Evolutionary conservation across 2,329 filamentous ascomycete genomes (phyloP).

Genomic region (Diaporthe citrichinensis): DNA sequence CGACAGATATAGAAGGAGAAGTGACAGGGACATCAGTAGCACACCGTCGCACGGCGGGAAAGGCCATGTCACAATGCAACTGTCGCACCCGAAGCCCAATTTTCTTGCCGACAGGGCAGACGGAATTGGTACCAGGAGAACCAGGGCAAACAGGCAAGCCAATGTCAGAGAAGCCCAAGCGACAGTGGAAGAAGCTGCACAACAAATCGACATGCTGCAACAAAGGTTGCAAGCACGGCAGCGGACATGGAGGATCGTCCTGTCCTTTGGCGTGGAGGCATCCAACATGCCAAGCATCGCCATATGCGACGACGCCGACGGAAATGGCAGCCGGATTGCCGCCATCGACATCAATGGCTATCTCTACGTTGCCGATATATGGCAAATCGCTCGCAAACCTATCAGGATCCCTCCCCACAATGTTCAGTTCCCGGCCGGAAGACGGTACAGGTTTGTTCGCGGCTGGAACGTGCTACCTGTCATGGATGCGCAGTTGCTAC

Average conservation of each 20-base stretch:
- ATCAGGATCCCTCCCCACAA: conserved; percentile 47
- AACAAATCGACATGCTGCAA: conserved; percentile 46
- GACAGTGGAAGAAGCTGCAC: not conserved
- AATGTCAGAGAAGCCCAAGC: not conserved
- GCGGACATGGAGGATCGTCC: conserved; percentile 65
- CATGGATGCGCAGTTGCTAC: conserved; percentile 36
- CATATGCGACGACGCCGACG: conserved; percentile 62
- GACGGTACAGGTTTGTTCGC: not conserved
- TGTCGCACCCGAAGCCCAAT: not conserved
- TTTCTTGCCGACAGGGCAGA: not conserved
- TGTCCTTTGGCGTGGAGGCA: conserved; percentile 56
- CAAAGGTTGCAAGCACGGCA: conserved; percentile 57
- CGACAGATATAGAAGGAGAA: not conserved
- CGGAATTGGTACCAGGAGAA: too few relatives aligned
- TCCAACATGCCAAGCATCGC: conserved; percentile 68
- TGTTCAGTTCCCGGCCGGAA: conserved; percentile 31
- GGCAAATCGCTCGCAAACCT: conserved; percentile 53
- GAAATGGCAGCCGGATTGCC: conserved; percentile 64
- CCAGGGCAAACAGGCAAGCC: too few relatives aligned
- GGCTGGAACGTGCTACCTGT: conserved; percentile 39
- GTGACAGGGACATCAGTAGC: not conserved
- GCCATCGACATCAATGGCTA: conserved; percentile 65
- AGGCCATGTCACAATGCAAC: not conserved
- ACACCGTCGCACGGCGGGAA: not conserved
- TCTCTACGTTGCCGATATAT: conserved; percentile 67